Evolutionary conservation across 2,329 filamentous ascomycete genomes (phyloP).

Genomic region (Aureobasidium sp.): DNA sequence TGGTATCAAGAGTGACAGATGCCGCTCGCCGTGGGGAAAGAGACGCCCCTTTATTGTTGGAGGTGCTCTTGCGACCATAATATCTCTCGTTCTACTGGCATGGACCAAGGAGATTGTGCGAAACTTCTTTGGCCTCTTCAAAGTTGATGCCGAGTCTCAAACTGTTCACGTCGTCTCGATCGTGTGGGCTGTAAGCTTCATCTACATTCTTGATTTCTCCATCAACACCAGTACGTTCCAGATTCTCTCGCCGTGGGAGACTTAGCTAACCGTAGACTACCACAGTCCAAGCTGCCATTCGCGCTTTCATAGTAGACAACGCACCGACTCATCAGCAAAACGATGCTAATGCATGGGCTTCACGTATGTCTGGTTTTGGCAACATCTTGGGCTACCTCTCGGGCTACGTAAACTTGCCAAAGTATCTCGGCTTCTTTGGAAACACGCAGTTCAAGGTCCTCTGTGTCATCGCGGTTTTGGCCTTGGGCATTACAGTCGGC

Average conservation of each 20-base stretch:
- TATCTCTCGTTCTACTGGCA: conserved; percentile 44
- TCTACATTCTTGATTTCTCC: conserved; percentile 87
- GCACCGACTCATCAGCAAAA: conserved; percentile 91
- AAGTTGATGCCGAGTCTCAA: conserved; percentile 57
- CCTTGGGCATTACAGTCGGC: conserved; percentile 61
- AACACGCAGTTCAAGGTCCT: conserved; percentile 89
- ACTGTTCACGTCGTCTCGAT: conserved; percentile 63
- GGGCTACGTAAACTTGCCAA: conserved; percentile 73
- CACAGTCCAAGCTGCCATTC: conserved; percentile 77
- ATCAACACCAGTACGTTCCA: conserved; percentile 71
- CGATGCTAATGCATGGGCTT: conserved; percentile 88
- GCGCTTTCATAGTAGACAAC: conserved; percentile 90
- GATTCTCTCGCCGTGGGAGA: not conserved
- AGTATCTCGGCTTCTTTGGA: conserved; percentile 70
- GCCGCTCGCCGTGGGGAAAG: conserved; percentile 42
- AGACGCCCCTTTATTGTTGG: conserved; percentile 47
- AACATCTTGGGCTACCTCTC: conserved; percentile 88
- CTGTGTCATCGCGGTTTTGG: conserved; percentile 73
- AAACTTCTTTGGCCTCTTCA: conserved; percentile 60
- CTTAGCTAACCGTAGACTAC: conserved; percentile 10
- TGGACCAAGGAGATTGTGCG: conserved; percentile 52
- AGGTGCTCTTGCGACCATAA: conserved; percentile 43
- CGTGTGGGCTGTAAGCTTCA: conserved; percentile 71
- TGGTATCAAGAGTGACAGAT: conserved; percentile 47
- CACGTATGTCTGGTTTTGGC: conserved; percentile 74